phyloP scores from a whole-genome alignment of 345 rosid species.

The Rhodamnia rubescens region DNA sequence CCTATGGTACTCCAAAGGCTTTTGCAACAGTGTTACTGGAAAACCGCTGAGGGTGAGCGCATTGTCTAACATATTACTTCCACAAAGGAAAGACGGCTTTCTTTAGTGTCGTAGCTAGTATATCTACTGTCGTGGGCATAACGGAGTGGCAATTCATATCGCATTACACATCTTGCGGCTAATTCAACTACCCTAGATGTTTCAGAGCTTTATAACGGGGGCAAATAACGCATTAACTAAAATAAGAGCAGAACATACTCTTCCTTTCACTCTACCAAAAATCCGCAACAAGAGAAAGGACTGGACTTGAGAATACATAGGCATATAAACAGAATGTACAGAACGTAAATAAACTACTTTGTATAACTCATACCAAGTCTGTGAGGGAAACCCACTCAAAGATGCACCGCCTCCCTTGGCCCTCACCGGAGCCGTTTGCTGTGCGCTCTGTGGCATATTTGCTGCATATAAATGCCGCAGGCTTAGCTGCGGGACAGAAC shows the following conservation, averaged over 20 bases:
- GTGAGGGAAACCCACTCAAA: slow-evolving; percentile 23
- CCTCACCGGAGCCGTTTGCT: slow-evolving; percentile 12
- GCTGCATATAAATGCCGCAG: slow-evolving; percentile 18
- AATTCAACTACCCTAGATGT: not conserved
- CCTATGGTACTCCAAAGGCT: not conserved
- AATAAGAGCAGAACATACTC: not conserved
- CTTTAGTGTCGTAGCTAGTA: not conserved
- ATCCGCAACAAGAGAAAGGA: not conserved
- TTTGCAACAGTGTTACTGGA: not conserved
- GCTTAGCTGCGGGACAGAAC: slow-evolving; percentile 15
- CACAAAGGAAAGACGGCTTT: not conserved
- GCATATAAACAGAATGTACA: not conserved
- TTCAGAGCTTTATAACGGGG: not conserved
- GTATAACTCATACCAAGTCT: slow-evolving; percentile 35
- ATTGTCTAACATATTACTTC: not conserved
- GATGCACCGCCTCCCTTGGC: slow-evolving; percentile 22
- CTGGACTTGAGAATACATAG: not conserved
- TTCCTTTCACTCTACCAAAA: not conserved
- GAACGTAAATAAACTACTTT: not conserved
- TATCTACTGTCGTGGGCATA: not conserved
- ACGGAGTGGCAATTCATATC: not conserved
- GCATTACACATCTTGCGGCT: not conserved
- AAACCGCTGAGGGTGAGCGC: not conserved
- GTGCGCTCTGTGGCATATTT: slow-evolving; percentile 16
- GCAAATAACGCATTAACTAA: not conserved